These are phyloP conservation scores for Neonectria punicea DNA, from an alignment of 2,329 filamentous ascomycete species.

Conservation along the genomic window DNA sequence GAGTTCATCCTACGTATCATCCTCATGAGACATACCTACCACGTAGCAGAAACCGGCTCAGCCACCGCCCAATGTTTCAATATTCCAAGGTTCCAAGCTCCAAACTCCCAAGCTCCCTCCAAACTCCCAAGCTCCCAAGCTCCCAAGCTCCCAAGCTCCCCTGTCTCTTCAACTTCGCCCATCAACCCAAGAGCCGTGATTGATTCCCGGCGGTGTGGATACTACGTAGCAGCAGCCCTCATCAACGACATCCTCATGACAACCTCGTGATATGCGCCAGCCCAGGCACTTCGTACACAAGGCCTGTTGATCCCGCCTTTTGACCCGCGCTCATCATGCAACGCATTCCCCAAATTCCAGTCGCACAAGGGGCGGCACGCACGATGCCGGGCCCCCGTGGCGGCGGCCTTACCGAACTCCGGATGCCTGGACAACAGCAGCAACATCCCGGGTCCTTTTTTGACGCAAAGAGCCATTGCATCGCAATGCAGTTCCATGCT, in stretches of 20 bases:
- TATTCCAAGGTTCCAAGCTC: not conserved
- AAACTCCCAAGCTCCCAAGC: not conserved
- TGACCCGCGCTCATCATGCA: not conserved
- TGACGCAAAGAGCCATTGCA: not conserved
- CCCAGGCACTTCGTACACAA: not conserved
- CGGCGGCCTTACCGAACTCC: slow-evolving; percentile 6
- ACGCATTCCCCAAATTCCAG: not conserved
- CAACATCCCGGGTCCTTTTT: slow-evolving; percentile 10
- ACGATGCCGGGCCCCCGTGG: slow-evolving; percentile 5
- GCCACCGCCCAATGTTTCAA: slow-evolving; percentile 12
- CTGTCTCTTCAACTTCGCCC: slow-evolving; percentile 1
- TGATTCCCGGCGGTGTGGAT: slow-evolving; percentile 3
- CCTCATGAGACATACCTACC: not conserved
- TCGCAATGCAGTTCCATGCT: slow-evolving; percentile 9
- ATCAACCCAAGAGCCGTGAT: not conserved
- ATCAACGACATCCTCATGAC: not conserved
- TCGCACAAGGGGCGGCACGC: not conserved
- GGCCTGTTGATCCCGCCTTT: not conserved
- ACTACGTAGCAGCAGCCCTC: slow-evolving; percentile 3
- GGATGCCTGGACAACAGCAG: slow-evolving; percentile 11
- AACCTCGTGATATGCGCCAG: not conserved
- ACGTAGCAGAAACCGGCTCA: not conserved
- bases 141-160: not conserved
- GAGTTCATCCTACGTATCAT: not conserved
- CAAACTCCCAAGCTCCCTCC: not conserved